Conservation (phyloP, 139 green algal species). For the Diplosphaera chodatii region DNA sequence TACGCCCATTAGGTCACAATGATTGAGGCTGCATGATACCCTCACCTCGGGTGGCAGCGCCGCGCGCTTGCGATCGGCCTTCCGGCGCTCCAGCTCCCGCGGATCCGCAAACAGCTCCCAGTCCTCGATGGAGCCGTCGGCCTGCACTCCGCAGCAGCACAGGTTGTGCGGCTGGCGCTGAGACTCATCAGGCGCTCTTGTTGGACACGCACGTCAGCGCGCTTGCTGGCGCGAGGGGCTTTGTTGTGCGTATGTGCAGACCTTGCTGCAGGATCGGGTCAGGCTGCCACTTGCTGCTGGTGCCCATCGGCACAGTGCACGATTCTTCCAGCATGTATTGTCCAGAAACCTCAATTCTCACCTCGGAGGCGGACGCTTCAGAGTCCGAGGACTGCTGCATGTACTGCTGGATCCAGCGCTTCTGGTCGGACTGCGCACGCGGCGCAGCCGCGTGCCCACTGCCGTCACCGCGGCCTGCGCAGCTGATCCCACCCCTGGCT, state of each 20-base stretch:
- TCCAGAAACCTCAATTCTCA: background rate
- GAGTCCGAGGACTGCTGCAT: slow-evolving; percentile 23
- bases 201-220: too few species aligned
- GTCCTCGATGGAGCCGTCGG: slow-evolving; percentile 51
- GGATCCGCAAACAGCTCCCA: slow-evolving; percentile 82
- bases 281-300: too few species aligned
- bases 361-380: slow-evolving; percentile 20
- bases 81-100: slow-evolving; percentile 48
- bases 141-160: slow-evolving; percentile 25
- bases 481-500: too few species aligned
- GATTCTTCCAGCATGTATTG: background rate
- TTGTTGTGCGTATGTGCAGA: too few species aligned
- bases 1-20: too few species aligned
- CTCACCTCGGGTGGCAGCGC: slow-evolving; percentile 23
- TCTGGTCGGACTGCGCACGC: slow-evolving; percentile 22
- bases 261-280: too few species aligned
- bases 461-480: slow-evolving; percentile 6
- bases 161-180: too few species aligned
- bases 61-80: slow-evolving; percentile 27
- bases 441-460: slow-evolving; percentile 2
- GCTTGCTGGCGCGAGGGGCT: too few species aligned
- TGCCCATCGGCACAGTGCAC: too few species aligned
- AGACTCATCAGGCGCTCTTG: too few species aligned
- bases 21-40: background rate
- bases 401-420: slow-evolving; percentile 72